Evolutionary conservation across 306 rosid species (phyloP).

Genomic region (Cicer cuneatum): DNA sequence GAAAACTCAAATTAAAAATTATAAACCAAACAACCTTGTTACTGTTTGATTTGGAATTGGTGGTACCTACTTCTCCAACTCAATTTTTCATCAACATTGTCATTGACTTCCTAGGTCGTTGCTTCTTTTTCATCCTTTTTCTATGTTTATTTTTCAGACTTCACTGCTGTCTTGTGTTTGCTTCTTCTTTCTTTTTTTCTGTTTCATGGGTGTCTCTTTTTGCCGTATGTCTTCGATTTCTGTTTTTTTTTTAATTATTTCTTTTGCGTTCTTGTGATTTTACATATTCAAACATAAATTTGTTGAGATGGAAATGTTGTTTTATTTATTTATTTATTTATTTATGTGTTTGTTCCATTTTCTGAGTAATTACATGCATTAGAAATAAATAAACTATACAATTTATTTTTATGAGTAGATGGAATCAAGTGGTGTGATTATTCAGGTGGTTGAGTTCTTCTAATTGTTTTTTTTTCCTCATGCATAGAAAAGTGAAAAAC

Average conservation of each 20-base stretch:
- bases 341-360: too few species aligned
- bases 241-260: background rate
- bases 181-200: background rate
- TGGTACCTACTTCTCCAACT: conserved; percentile 25
- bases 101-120: conserved; percentile 33
- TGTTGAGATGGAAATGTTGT: background rate
- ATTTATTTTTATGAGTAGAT: too few species aligned
- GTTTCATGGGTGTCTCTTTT: conserved; percentile 43
- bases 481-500: background rate
- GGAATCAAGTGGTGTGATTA: too few species aligned
- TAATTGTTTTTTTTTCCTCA: background rate
- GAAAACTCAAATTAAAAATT: background rate
- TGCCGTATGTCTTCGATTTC: conserved; percentile 25
- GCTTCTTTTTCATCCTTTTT: conserved; percentile 13
- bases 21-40: background rate
- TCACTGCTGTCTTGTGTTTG: background rate
- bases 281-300: background rate
- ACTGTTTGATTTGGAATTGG: conserved; percentile 39
- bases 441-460: too few species aligned
- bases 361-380: too few species aligned
- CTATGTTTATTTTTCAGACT: background rate
- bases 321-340: background rate
- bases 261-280: background rate
- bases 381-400: too few species aligned
- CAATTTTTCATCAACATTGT: background rate